These are phyloP conservation scores for Elsinoe perseae DNA, from an alignment of 2,329 filamentous ascomycete species.

Conservation along the genomic window DNA sequence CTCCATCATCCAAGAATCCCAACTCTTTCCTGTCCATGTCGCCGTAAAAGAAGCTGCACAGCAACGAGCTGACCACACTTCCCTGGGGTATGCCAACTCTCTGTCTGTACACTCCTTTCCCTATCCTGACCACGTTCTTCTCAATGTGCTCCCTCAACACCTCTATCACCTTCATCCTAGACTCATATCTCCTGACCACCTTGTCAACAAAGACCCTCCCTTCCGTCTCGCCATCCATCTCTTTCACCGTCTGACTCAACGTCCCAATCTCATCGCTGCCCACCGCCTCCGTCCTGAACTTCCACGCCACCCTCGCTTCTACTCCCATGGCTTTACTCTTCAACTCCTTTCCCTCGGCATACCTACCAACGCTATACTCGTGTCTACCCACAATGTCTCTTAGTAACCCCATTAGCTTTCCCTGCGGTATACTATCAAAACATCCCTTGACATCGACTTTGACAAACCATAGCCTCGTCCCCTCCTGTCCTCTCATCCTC, in stretches of 20 bases:
- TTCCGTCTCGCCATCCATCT: conserved; percentile 32
- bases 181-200: conserved; percentile 50
- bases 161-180: conserved; percentile 54
- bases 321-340: conserved; percentile 27
- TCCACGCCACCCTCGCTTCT: conserved; percentile 31
- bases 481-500: conserved; percentile 26
- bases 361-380: conserved; percentile 63
- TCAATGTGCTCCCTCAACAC: conserved; percentile 73
- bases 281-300: conserved; percentile 35
- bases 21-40: conserved; percentile 68
- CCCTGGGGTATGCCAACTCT: conserved; percentile 88
- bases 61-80: conserved; percentile 72
- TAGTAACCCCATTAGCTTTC: conserved; percentile 61
- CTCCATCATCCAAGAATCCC: conserved; percentile 48
- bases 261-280: conserved; percentile 25
- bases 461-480: conserved; percentile 64
- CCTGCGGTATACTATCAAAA: conserved; percentile 91
- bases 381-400: conserved; percentile 47
- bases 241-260: conserved; percentile 26
- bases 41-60: conserved; percentile 96
- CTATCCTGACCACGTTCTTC: conserved; percentile 78
- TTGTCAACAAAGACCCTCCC: conserved; percentile 73
- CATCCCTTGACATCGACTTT: conserved; percentile 89
- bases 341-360: conserved; percentile 60
- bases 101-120: conserved; percentile 81